A percentile compares a stretch with the other conserved stretches of the same genome.
Conservation (phyloP, 139 green algal genomes). For the Asterochloris erici region DNA sequence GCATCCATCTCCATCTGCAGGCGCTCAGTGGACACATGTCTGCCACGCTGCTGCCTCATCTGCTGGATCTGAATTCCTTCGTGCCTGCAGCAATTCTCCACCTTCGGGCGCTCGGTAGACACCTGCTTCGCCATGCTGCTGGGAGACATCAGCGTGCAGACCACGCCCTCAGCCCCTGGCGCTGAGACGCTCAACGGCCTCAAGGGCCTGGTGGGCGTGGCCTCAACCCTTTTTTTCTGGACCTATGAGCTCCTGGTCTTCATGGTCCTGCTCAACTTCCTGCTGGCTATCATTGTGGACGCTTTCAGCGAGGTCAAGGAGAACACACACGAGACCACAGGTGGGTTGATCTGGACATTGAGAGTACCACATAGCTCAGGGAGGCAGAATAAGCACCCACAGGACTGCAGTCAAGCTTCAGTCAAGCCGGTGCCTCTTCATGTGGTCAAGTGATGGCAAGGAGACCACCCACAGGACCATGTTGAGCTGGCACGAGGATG, state of each 20-base stretch:
- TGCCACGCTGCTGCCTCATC: too few species aligned
- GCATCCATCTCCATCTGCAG: too few species aligned
- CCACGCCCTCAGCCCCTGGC: too few species aligned
- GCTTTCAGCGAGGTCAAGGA: slow-evolving; percentile 70
- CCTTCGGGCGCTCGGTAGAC: slow-evolving; percentile 62
- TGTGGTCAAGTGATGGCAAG: too few species aligned
- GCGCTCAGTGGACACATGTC: too few species aligned
- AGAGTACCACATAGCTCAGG: slow-evolving; percentile 14
- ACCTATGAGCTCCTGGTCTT: slow-evolving; percentile 81
- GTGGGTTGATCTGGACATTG: background rate
- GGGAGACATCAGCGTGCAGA: slow-evolving; percentile 71
- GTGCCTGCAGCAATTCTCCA: slow-evolving; percentile 46
- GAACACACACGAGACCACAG: slow-evolving; percentile 60
- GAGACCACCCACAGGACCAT: too few species aligned
- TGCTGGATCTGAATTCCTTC: background rate
- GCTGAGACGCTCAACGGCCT: slow-evolving; percentile 51
- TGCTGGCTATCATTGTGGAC: slow-evolving; percentile 86
- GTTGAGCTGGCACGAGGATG: too few species aligned
- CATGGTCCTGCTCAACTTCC: slow-evolving; percentile 91
- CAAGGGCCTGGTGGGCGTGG: slow-evolving; percentile 56
- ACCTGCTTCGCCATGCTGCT: slow-evolving; percentile 86
- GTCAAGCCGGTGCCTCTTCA: too few species aligned
- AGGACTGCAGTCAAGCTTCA: background rate
- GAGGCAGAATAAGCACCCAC: background rate
- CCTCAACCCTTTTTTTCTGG: slow-evolving; percentile 81